Conservation (phyloP, 371 early-diverging fungal species). For the Rhizopus microsporus region DNA sequence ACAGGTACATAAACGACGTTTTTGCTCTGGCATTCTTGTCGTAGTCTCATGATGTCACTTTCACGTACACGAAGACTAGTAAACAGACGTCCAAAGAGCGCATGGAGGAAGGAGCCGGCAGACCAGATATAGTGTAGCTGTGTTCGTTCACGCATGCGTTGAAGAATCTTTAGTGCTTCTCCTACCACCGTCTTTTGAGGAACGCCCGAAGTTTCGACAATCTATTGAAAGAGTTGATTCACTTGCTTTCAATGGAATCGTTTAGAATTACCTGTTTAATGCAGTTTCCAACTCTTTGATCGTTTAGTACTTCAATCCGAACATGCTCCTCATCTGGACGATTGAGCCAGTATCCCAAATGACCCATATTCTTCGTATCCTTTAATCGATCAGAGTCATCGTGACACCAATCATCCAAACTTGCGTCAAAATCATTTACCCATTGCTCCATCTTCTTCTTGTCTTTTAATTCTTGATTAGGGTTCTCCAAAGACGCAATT, state of each 20-base stretch:
- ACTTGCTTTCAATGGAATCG: background rate
- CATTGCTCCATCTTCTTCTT: conserved; percentile 48
- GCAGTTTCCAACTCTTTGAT: conserved; percentile 40
- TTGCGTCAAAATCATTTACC: conserved; percentile 53
- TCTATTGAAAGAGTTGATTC: conserved; percentile 17
- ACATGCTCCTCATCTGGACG: conserved; percentile 45
- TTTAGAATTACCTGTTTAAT: conserved; percentile 37
- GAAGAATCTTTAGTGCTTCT: conserved; percentile 47
- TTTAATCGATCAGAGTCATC: conserved; percentile 47
- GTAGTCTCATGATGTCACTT: conserved; percentile 29
- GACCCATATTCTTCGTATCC: conserved; percentile 30
- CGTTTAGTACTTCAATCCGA: conserved; percentile 46
- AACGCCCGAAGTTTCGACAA: conserved; percentile 47
- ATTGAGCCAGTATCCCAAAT: conserved; percentile 43
- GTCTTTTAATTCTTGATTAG: conserved; percentile 31
- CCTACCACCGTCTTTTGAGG: conserved; percentile 49
- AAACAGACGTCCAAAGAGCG: conserved; percentile 44
- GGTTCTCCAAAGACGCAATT: conserved; percentile 39
- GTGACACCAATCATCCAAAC: conserved; percentile 57
- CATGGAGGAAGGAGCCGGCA: conserved; percentile 47
- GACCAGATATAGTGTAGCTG: conserved; percentile 53
- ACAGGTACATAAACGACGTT: conserved; percentile 53
- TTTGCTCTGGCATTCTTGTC: conserved; percentile 42
- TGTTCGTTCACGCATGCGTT: conserved; percentile 52
- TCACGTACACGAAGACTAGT: conserved; percentile 35